Conservation (phyloP, 2,329 filamentous ascomycete species). For the Aspergillus japonicus region DNA sequence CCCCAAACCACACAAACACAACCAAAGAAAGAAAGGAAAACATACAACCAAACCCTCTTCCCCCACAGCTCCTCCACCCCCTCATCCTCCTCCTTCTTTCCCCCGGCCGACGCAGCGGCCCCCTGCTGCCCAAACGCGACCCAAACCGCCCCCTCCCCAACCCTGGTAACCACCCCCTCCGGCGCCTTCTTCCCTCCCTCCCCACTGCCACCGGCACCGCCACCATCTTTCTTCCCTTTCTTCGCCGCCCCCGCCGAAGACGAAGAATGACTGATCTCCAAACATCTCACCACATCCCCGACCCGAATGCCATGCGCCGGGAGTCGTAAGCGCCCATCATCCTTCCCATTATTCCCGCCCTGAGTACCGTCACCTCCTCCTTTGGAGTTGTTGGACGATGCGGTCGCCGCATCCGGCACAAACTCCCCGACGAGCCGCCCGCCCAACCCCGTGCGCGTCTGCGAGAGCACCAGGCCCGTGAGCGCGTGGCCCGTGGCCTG, state of each 20-base stretch:
- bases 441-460: slow-evolving; percentile 82
- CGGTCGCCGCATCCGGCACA: slow-evolving; percentile 65
- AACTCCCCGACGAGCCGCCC: slow-evolving; percentile 90
- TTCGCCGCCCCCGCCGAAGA: slow-evolving; percentile 13
- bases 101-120: slow-evolving; percentile 19
- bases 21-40: slow-evolving; percentile 22
- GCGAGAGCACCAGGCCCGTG: slow-evolving; percentile 61
- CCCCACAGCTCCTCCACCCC: slow-evolving; percentile 52
- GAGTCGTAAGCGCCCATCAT: slow-evolving; percentile 43
- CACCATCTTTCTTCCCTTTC: slow-evolving; percentile 31
- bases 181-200: slow-evolving; percentile 33
- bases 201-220: slow-evolving; percentile 32
- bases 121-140: slow-evolving; percentile 46
- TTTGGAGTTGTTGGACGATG: slow-evolving; percentile 39
- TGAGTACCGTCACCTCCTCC: slow-evolving; percentile 4
- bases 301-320: slow-evolving; percentile 49
- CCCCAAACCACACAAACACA: background rate
- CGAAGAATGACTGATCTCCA: slow-evolving; percentile 29
- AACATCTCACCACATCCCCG: slow-evolving; percentile 49
- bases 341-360: slow-evolving; percentile 31
- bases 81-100: slow-evolving; percentile 42
- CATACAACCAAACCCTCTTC: slow-evolving; percentile 63
- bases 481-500: slow-evolving; percentile 43
- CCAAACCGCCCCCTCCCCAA: slow-evolving; percentile 44
- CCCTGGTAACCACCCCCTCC: slow-evolving; percentile 49